These are phyloP conservation scores for Xylariaceae sp. DNA, from an alignment of 2,329 filamentous ascomycete genomes.

Conservation along the genomic window DNA sequence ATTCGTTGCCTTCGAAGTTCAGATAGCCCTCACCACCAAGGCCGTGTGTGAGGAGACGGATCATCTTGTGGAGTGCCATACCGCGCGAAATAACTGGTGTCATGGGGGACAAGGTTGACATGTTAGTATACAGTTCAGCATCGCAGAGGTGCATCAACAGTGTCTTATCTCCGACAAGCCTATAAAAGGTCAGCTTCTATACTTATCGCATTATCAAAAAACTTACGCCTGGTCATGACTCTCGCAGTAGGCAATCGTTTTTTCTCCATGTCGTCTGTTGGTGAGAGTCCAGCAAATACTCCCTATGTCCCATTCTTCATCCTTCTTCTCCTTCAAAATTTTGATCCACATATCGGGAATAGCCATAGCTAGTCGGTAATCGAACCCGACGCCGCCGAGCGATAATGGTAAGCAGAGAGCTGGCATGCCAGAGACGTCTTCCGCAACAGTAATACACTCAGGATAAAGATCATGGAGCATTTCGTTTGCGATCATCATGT, in stretches of 20 bases:
- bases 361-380: constrained; percentile 97
- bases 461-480: constrained; percentile 92
- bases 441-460: constrained; percentile 86
- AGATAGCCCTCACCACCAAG: constrained; percentile 96
- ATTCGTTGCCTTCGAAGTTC: constrained; percentile 99
- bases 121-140: constrained; percentile 96
- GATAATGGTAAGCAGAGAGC: constrained; percentile 87
- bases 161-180: constrained; percentile 93
- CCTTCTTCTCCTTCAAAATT: constrained; percentile 89
- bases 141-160: constrained; percentile 99
- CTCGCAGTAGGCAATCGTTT: constrained; percentile 97
- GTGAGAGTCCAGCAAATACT: constrained; percentile 86
- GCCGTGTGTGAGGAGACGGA: constrained; percentile 87
- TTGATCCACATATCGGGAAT: constrained; percentile 99
- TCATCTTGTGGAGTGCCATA: constrained; percentile 95
- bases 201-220: background rate
- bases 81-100: constrained; percentile 90
- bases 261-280: constrained; percentile 93
- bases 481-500: constrained; percentile 96
- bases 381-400: constrained; percentile 91
- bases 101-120: constrained; percentile 84
- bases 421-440: constrained; percentile 98
- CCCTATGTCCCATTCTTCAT: constrained; percentile 90
- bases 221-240: constrained; percentile 96
- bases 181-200: constrained; percentile 47